Conservation (phyloP, 2,329 filamentous ascomycete genomes). For the Xenoacremonium recifei region DNA sequence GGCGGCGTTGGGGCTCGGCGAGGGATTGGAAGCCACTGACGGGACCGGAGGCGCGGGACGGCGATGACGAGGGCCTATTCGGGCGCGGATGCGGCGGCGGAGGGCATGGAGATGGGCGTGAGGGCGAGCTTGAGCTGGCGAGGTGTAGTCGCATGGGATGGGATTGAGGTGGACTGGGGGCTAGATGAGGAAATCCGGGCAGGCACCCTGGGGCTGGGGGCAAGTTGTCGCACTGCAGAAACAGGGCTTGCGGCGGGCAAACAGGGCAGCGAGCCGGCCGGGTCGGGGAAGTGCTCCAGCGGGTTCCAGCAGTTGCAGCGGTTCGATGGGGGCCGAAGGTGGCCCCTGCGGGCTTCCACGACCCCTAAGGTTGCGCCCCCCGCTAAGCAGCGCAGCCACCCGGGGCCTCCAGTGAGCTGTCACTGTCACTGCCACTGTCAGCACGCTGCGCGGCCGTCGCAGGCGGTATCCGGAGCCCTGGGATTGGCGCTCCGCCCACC, state of each 20-base stretch:
- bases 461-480: neutral
- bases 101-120: slow-evolving; percentile 7
- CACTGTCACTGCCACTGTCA: no score
- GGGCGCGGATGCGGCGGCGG: slow-evolving; percentile 8
- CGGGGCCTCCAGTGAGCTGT: no score
- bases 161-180: no score
- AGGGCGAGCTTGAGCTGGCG: slow-evolving; percentile 6
- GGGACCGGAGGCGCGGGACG: slow-evolving; percentile 3
- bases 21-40: slow-evolving; percentile 4
- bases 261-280: no score
- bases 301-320: neutral
- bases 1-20: slow-evolving; percentile 4
- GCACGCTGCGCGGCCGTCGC: no score
- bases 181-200: slow-evolving; percentile 25
- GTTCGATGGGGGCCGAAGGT: no score
- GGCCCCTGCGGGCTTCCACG: no score
- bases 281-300: slow-evolving; percentile 10
- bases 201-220: no score
- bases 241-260: slow-evolving; percentile 19
- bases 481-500: slow-evolving; percentile 1
- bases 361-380: no score
- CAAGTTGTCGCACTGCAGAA: slow-evolving; percentile 20
- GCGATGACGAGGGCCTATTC: no score
- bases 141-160: slow-evolving; percentile 21
- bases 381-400: no score